phyloP scores from a whole-genome alignment of 2,329 filamentous ascomycete species.

The Zasmidium citrigriseum region DNA sequence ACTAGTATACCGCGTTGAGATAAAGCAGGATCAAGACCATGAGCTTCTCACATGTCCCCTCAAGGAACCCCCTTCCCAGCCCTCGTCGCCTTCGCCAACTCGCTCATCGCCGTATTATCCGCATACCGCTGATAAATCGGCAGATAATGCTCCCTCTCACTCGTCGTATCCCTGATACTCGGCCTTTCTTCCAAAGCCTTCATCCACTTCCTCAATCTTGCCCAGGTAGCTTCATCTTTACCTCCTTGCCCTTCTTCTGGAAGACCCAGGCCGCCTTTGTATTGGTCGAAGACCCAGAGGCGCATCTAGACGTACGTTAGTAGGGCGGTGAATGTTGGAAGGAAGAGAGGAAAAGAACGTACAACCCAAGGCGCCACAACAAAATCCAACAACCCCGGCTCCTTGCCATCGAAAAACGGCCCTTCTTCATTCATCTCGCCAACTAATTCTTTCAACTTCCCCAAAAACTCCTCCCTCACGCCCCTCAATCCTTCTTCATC shows the following conservation, averaged over 20 bases:
- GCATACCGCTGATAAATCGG: constrained; percentile 62
- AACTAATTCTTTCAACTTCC: constrained; percentile 61
- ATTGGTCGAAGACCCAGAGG: constrained; percentile 73
- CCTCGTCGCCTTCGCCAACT: constrained; percentile 53
- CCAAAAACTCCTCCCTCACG: constrained; percentile 60
- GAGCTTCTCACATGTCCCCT: constrained; percentile 18
- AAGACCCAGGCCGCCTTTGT: constrained; percentile 62
- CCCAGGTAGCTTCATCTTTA: constrained; percentile 61
- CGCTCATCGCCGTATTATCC: constrained; percentile 48
- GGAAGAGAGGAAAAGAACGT: constrained; percentile 3
- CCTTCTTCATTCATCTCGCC: constrained; percentile 62
- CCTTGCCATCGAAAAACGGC: constrained; percentile 67
- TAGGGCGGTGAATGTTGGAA: not conserved
- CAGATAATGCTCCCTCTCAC: constrained; percentile 66
- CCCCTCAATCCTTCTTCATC: constrained; percentile 46
- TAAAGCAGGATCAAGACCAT: no score
- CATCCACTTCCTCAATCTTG: constrained; percentile 65
- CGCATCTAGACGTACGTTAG: constrained; percentile 39
- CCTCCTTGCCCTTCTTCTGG: constrained; percentile 47
- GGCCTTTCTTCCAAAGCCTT: constrained; percentile 59
- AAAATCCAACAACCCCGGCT: constrained; percentile 69
- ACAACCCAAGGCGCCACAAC: constrained; percentile 72
- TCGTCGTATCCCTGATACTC: constrained; percentile 69
- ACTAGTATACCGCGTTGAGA: not conserved
- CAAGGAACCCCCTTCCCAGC: constrained; percentile 64